Evolutionary conservation across 331 rosid species (phyloP), one percentile per base, ranked within the genome.

Genomic region (Quercus lobata): DNA sequence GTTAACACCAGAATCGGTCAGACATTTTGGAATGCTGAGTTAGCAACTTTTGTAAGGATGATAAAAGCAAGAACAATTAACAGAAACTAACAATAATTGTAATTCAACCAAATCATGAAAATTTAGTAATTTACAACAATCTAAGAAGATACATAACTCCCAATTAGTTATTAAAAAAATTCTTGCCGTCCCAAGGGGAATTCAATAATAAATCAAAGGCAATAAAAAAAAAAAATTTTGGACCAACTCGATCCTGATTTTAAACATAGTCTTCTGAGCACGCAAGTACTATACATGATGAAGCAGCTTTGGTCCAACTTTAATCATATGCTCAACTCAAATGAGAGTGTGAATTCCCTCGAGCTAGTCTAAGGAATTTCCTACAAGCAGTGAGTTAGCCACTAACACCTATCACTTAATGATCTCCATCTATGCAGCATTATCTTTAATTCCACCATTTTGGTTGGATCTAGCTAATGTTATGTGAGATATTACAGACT

Each of bases 401-500:
- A 35, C 53, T 34, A 8, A 15, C 29, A 34, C 52, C 53, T 32
- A 68, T 68, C 53, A 9, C 10, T n/a, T 35, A 25, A 34, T 68
- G 87, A 55, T 73, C 44, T 58, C 79, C 57, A 63, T 80, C 11
- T 73, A 44, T 73, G 69, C 35, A 53, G 75, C 79, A 74, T 7
- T 55, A 68, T 81, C 74, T 21, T 77, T 83, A 19, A 35, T 18
- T 57, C 41, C 74, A 70, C 69, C 84, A 76, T 21, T 66, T 61
- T 17, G 85, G 72, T 81, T 73, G 73, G 86, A 80, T 83, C 85
- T 88, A 65, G 79, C 88, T 54, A 79, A 60, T 76, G 78, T 87
- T 82, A 93, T 79, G 86, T 54, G 63, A 76, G 77, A 69, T 18
- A 93, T 76, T 71, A 93, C 87, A 70, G 97, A 80, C 65, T 87